Conservation (phyloP, 257 asterid genomes). For the Orobanche coerulescens region DNA sequence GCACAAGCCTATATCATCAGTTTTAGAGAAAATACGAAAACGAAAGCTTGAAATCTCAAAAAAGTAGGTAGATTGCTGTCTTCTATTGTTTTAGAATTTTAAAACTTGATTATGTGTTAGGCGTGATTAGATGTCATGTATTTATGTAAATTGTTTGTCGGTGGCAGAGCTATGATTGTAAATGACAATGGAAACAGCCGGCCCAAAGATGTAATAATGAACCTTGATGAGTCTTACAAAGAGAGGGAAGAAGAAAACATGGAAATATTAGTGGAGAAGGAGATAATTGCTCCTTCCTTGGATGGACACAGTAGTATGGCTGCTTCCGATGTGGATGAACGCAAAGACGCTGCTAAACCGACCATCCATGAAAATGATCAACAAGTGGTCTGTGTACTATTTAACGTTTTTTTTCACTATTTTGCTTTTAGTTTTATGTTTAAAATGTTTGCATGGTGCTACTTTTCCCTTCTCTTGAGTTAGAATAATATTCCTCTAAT, state of each 20-base stretch:
- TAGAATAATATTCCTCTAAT: background rate
- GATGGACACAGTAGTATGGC: conserved; percentile 22
- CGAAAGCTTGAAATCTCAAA: conserved; percentile 70
- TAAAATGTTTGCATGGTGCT: conserved; percentile 6
- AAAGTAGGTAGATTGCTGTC: conserved; percentile 36
- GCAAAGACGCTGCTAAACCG: conserved; percentile 23
- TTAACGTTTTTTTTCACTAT: background rate
- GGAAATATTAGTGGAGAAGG: conserved; percentile 24
- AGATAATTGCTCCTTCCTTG: conserved; percentile 11
- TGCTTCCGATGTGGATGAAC: conserved; percentile 23
- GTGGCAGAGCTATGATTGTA: conserved; percentile 31
- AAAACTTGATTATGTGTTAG: background rate
- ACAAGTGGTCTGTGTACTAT: conserved; percentile 31
- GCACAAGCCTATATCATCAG: conserved; percentile 76
- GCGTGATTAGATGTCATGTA: background rate
- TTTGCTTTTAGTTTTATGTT: background rate
- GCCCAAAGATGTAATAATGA: conserved; percentile 28
- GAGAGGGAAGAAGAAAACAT: conserved; percentile 23
- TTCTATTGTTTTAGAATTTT: conserved; percentile 1
- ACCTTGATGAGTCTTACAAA: conserved; percentile 25
- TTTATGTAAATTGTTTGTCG: conserved; percentile 9
- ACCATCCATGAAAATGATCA: conserved; percentile 25
- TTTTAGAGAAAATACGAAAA: conserved; percentile 81
- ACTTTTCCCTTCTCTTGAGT: background rate
- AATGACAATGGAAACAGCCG: conserved; percentile 22